Base-by-base conservation (phyloP, 2,329 filamentous ascomycete species). In the Penicillium freii region DNA sequence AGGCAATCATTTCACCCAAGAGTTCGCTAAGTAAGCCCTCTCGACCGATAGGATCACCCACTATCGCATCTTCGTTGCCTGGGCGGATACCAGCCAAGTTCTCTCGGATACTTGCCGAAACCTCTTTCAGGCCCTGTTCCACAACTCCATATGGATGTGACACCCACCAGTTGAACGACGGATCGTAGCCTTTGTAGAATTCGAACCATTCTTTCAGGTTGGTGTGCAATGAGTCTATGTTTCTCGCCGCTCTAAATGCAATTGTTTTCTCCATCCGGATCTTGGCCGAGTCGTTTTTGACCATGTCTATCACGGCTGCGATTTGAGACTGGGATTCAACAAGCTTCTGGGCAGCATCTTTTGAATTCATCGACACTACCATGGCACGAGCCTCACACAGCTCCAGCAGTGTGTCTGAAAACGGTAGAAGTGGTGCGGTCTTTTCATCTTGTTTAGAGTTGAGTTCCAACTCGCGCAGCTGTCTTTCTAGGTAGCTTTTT, bases 1-100 rank as follows among this genome's bases (percentile, higher is more conserved):
- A 86, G 0, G 81, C 78, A 49, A 86, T 84, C 77, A 84, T 80
- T 67, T 86, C 83, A 0, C 79, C 77, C 55, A 80, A 75, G 1
- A 87, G 75, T 50, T 84, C 82, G 11, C 76, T 74, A 0, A 82
- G 68, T 0, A 86, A 71, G 0, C 78, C 81, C 0, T 78, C 75
- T 4, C 77, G 70, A 1, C 84, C 83, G 48, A 85, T 82, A 0
- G 83, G 83, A 59, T 86, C 78, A 1, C 83, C 83, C 29, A 85
- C 76, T 50, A 85, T 85, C 7, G 79, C 77, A 51, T 82, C 78
- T 0, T 77, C 70, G 47, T 79, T 74, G 1, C 70, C 73, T 0
- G 71, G 71, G 1, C 73, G 67, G 51, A 82, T 74, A 3, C 81
- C 82, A 0, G 80, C 78, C 0, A 84, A 68, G 1, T 73, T 68